Percentiles rank a stretch among this genome's conserved stretches.
Conservation (phyloP, 148 eudicot genomes). For the Vaccinium corymbosum region DNA sequence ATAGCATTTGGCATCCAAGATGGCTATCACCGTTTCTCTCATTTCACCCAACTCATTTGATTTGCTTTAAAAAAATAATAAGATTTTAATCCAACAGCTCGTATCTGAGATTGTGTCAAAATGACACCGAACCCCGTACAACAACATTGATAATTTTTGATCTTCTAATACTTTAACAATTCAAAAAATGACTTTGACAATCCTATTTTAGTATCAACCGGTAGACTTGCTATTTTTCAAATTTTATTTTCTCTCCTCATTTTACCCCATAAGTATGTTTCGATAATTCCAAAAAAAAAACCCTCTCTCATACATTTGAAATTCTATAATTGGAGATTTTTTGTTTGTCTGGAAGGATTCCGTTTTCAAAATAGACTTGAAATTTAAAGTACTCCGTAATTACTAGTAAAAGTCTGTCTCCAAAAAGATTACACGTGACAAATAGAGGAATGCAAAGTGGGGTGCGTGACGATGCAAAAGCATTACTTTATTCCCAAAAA, state of each 20-base stretch:
- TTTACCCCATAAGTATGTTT: background rate
- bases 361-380: background rate
- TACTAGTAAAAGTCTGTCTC: background rate
- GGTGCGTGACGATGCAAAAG: background rate
- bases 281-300: background rate
- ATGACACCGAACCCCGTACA: no score
- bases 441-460: conserved; percentile 4
- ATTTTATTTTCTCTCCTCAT: background rate
- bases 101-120: no score
- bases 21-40: no score
- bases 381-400: background rate
- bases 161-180: no score
- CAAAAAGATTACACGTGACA: conserved; percentile 7
- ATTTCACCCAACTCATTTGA: no score
- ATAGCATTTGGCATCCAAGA: no score
- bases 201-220: no score
- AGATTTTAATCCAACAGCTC: no score
- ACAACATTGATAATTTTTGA: no score
- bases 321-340: background rate
- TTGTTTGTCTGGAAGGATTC: background rate
- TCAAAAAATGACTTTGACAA: no score
- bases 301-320: background rate
- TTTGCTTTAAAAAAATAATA: no score
- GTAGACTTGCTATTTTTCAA: no score
- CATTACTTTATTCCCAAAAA: background rate